Base-by-base conservation (phyloP, 768 basidiomycete genomes). In the Trametes cinnabarina region DNA sequence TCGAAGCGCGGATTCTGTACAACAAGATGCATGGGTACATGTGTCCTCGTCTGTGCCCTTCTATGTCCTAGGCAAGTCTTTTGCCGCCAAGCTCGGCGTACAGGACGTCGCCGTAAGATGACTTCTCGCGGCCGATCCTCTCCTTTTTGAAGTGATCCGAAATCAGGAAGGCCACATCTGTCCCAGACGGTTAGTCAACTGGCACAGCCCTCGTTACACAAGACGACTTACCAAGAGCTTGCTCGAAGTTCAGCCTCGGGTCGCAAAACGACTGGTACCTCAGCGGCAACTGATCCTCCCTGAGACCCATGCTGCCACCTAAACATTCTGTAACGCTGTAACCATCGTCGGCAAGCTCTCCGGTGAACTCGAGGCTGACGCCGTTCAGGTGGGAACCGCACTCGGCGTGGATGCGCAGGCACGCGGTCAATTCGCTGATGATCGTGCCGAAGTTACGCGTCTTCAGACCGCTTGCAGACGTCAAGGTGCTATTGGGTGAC, bases 181-280 rank as follows among this genome's bases (percentile, higher is more conserved):
- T 87, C 44, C 39, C 11, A 56, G 28, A 10, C 17, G 10, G 14
- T 47, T 8, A 49, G 51, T 42, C 19, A 56, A 11, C 7, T 25
- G 46, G 25, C 20, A 26, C 17, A 51, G 1, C 7, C 15, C 4
- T 23, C 9, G 12, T 32, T 7, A 9, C 3, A 22, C 20, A 50
- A 48, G 23, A 20, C 39, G 2, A 76, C 84, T 60, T 64, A 93
- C 92, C 92, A n/a, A 98, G 79, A 43, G 88, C 89, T 71, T 96
- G 94, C 72, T 96, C 94, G 64, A 94, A 94, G 71, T 97, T 96
- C 61, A 98, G 74, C 43, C 95, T 76, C 2, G 94, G 96, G 75
- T 98, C 95, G 68, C 96, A 98, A 75, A 96, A 96, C 1, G 88
- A 86, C 88, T 96, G 88, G 70, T 98, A 99, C 63, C 95, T 79